A percentile compares a stretch with the other conserved stretches of the same genome.
These are phyloP conservation scores for Candida maris DNA, from an alignment of 805 yeast genomes.

Conservation along the genomic window DNA sequence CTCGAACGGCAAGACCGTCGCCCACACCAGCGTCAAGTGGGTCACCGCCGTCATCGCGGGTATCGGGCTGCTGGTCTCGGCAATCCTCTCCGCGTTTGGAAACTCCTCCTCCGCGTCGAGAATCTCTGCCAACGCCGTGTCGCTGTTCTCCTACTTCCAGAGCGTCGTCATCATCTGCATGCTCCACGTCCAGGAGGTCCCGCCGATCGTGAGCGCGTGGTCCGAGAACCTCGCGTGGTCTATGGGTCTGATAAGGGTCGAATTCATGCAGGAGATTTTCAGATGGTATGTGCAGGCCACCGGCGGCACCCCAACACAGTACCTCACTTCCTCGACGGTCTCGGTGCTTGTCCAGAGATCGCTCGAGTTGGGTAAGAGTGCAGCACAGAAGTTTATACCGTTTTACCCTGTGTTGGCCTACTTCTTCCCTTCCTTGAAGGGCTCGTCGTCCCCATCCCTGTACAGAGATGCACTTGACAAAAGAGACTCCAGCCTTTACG, in stretches of 20 bases:
- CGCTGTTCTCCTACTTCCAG: slow-evolving; percentile 84
- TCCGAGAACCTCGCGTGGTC: slow-evolving; percentile 92
- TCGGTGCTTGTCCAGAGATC: slow-evolving; percentile 77
- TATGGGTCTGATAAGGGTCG: slow-evolving; percentile 78
- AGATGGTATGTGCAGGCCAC: slow-evolving; percentile 85
- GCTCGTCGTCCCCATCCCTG: slow-evolving; percentile 3
- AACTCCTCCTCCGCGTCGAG: slow-evolving; percentile 87
- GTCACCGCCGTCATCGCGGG: slow-evolving; percentile 91
- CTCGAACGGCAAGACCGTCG: slow-evolving; percentile 73
- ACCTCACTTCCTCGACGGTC: slow-evolving; percentile 55
- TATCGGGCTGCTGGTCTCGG: slow-evolving; percentile 78
- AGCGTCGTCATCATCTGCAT: slow-evolving; percentile 78
- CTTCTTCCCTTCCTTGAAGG: slow-evolving; percentile 17
- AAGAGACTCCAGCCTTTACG: slow-evolving; percentile 27
- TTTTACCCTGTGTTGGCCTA: slow-evolving; percentile 16
- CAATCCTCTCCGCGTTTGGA: slow-evolving; percentile 78
- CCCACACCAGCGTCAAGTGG: slow-evolving; percentile 84
- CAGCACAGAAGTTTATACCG: slow-evolving; percentile 14
- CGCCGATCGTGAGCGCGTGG: slow-evolving; percentile 94
- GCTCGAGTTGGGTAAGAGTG: slow-evolving; percentile 22
- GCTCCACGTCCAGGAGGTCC: slow-evolving; percentile 81
- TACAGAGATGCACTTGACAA: slow-evolving; percentile 9
- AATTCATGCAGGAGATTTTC: slow-evolving; percentile 80
- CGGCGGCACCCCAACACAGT: slow-evolving; percentile 79
- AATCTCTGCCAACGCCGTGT: slow-evolving; percentile 80